Base-by-base conservation (phyloP, 2,329 filamentous ascomycete species). In the Fusarium sp. region DNA sequence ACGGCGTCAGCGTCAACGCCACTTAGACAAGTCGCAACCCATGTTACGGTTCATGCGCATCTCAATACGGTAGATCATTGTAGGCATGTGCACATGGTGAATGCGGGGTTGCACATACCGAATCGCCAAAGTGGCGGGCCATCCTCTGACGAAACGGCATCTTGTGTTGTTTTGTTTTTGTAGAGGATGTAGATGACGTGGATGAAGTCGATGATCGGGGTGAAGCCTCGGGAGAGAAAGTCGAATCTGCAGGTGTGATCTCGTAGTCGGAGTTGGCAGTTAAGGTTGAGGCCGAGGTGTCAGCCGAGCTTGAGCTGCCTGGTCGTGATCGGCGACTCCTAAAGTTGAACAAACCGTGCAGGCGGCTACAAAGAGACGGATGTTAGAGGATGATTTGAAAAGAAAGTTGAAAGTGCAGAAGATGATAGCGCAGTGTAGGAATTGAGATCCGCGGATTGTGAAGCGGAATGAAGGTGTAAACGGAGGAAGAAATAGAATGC, bases 121-220 rank as follows among this genome's bases (percentile, higher is more conserved):
- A 80, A 70, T 84, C 83, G 74, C 83, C 83, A 64, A 84, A 82
- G 51, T 82, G 82, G 75, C 83, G 83, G 53, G 82, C 82, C 76
- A 84, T 80, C 56, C 79, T 78, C 69, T 81, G 77, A 55, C 80
- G 76, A 62, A 81, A 80, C 22, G 79, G 78, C 80, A 81, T 81
- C 59, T 69, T 79, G 49, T 56, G 54, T 46, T 69, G 66, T 52
- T 70, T 67, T 39, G 67, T 56, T 40, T 67, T 69, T 54, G 55
- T 21, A n/a, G 62, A 63, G 26, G 69, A 64, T 52, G 52, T 55
- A 42, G 50, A 47, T 38, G 47, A 65, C 21, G 61, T 60, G 9
- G 62, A 65, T 26, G 62, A 65, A 5, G 62, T 65, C 2, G 52
- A 53, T 24, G 55, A 67, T 21, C 59, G 61, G 26, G 56, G 52